Base-by-base conservation (phyloP, 2,329 filamentous ascomycete species). In the Teratosphaeria nubilosa region DNA sequence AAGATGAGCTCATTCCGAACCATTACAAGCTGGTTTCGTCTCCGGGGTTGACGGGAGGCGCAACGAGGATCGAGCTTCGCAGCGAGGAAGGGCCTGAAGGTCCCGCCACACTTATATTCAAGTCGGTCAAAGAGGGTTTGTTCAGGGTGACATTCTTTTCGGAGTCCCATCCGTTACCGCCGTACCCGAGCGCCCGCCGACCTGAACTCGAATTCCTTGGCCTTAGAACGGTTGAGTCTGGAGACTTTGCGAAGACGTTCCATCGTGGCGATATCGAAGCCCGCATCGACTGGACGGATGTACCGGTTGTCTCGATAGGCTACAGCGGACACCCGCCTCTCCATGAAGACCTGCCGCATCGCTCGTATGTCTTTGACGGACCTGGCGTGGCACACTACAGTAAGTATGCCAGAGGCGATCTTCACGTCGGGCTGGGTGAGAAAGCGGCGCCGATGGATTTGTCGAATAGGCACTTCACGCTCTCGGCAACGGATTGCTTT, bases 381-480 rank as follows among this genome's bases (percentile, higher is more conserved):
- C 69, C 74, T 0, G 86, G 86, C 1, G 73, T 87, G 22, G 80
- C 84, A 0, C 84, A 87, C 65, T 88, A 88, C 66, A 83, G 82
- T 0, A 72, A 76, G 14, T 86, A 86, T 68, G 82, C 85, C 61
- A 75, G 79, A 16, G 77, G 80, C 22, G 85, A 82, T 0, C 77
- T 90, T 0, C 84, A 90, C 64, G 81, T 88, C 20, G 86, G 87
- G 0, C 76, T 90, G 0, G 87, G 86, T 4, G 86, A 90, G 69
- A 89, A 89, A 68, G 78, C 84, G 5, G 86, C 85, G 0, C 86
- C 86, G 0, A 88, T 90, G 84, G 82, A 90, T 65, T 76, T 90
- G 1, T 84, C 80, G 0, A 85, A 84, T 32, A 79, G 86, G 0
- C 77, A 81, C 27, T 90, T 89, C 68, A 78, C 80, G 27, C 75